Evolutionary conservation across 139 green algal genomes (phyloP).

Genomic region (Auxenochlorella protothecoides): DNA sequence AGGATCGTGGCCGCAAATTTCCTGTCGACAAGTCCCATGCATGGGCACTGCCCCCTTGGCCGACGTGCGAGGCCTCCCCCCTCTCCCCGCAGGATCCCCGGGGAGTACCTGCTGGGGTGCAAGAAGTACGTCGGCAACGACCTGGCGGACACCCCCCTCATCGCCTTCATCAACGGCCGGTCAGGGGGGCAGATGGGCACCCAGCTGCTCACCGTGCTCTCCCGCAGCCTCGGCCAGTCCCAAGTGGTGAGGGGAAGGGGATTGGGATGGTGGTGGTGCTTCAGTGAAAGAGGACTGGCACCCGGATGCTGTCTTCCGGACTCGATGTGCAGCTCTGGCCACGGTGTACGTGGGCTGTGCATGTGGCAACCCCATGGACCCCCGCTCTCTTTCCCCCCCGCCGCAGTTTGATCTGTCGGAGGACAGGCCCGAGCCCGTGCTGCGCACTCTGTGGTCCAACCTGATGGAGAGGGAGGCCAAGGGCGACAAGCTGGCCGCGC

Average conservation of each 20-base stretch:
- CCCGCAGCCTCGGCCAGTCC: conserved; percentile 40
- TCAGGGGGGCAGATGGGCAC: conserved; percentile 59
- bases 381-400: neutral
- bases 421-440: conserved; percentile 52
- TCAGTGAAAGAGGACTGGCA: neutral
- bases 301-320: neutral
- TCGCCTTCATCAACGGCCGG: conserved; percentile 78
- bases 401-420: conserved; percentile 73
- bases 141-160: conserved; percentile 45
- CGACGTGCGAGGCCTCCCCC: neutral
- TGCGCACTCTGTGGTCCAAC: conserved; percentile 58
- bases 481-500: conserved; percentile 31
- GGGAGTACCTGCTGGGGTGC: conserved; percentile 20
- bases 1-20: neutral
- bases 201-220: conserved; percentile 48
- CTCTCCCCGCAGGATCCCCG: conserved; percentile 28
- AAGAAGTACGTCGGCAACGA: conserved; percentile 21
- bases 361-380: no score
- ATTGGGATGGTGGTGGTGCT: no score
- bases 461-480: conserved; percentile 24
- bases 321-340: neutral
- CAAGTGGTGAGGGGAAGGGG: conserved; percentile 30
- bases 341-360: neutral
- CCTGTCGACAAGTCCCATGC: neutral
- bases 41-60: neutral